phyloP scores from a whole-genome alignment of 2,329 filamentous ascomycete genomes.

The Fusarium nodosum region DNA sequence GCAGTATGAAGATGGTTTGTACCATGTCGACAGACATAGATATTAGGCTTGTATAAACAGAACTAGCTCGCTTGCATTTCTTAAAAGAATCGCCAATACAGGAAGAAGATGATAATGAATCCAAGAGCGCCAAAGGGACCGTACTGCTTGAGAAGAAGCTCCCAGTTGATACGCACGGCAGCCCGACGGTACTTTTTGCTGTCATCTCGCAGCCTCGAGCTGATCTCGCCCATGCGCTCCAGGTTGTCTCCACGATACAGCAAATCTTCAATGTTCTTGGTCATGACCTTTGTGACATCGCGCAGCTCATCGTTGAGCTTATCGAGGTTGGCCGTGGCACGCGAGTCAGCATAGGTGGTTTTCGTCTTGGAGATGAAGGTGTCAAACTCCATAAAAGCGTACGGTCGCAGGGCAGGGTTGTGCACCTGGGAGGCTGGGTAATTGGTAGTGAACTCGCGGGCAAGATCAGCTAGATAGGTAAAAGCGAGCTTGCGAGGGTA shows the following conservation, averaged over 20 bases:
- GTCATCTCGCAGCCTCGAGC: conserved; percentile 87
- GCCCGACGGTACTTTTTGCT: conserved; percentile 94
- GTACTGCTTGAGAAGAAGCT: conserved; percentile 95
- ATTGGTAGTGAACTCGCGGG: conserved; percentile 89
- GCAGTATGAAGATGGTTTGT: background rate
- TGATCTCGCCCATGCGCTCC: conserved; percentile 97
- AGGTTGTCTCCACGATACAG: conserved; percentile 94
- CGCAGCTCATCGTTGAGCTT: conserved; percentile 96
- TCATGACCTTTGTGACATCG: conserved; percentile 99
- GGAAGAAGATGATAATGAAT: conserved; percentile 85
- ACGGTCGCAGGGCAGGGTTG: conserved; percentile 82
- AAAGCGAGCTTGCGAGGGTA: conserved; percentile 99
- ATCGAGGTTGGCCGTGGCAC: conserved; percentile 92
- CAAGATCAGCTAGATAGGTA: conserved; percentile 94
- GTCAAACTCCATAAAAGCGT: conserved; percentile 98
- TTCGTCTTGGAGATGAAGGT: conserved; percentile 95
- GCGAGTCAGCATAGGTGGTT: conserved; percentile 91
- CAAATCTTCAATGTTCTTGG: conserved; percentile 98
- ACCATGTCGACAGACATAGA: conserved; percentile 15
- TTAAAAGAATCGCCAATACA: conserved; percentile 95
- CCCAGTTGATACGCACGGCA: conserved; percentile 97
- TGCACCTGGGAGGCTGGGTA: conserved; percentile 82
- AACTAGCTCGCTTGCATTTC: conserved; percentile 27
- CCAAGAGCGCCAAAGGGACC: conserved; percentile 87
- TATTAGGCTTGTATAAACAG: conserved; percentile 33